Base-by-base conservation (phyloP, 2,329 filamentous ascomycete genomes). In the Neocucurbitaria cava region DNA sequence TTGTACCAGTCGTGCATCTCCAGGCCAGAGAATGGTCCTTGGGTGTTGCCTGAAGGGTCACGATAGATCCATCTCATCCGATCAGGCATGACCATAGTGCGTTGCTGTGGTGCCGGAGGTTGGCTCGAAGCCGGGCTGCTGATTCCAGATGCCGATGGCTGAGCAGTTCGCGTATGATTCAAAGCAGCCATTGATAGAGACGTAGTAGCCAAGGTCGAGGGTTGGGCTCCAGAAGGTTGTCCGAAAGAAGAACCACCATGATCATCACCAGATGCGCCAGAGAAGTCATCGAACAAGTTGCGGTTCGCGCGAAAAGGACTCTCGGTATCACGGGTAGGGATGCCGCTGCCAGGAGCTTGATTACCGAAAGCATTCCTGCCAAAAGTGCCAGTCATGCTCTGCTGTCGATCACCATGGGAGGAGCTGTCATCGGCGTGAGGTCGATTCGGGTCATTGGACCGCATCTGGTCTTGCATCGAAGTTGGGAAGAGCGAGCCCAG, bases 1-100 rank as follows among this genome's bases (percentile, higher is more conserved):
- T 98, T 98, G 79, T 98, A 99, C 95, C 95, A 99, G 68, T 99
- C 96, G 65, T 99, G 96, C 95, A 99, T 99, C 77, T 99, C 95
- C 45, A 99, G 80, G 1, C 95, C 95, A 35, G 92, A 97, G 78
- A 95, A 99, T 0, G 95, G 95, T 0, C 95, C 95, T 72, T 99
- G 95, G 5, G 92, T 89, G 58, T 91, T 89, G 20, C 92, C 92
- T 72, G 96, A 91, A 5, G 95, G 95, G 72, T 99, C 95, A 47
- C 96, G 88, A 73, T 99, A 99, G 17, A 97, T 94, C 95, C 95
- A 99, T 67, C 94, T 85, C 92, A 99, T 99, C 13, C 96, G 85
- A 75, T 99, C 95, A 2, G 95, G 95, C 95, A 99, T 98, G 5
- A 99, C 94, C 93, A 99, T 98, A 40, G 90, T 93, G 15, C 92